These are phyloP conservation scores for Starmerella stigmatis DNA, from an alignment of 805 yeast species.

Conservation along the genomic window DNA sequence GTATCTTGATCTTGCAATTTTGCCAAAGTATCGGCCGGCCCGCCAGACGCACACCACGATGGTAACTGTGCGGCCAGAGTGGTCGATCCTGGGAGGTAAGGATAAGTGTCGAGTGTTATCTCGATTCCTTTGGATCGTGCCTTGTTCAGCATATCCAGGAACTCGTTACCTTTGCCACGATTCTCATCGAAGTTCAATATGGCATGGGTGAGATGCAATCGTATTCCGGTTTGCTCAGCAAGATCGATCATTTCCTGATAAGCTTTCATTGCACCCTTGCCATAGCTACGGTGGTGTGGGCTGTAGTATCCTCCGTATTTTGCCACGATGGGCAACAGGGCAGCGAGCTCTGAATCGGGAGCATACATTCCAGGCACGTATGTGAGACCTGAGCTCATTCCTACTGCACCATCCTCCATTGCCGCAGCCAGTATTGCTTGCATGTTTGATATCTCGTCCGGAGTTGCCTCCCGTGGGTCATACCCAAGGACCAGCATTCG, in stretches of 20 bases:
- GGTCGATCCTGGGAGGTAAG: constrained; percentile 19
- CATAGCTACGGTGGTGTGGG: constrained; percentile 22
- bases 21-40: constrained; percentile 5
- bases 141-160: constrained; percentile 9
- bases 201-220: constrained; percentile 18
- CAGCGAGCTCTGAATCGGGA: constrained; percentile 18
- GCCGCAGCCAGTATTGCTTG: constrained; percentile 11
- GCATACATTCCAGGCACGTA: constrained; percentile 22
- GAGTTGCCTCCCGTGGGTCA: constrained; percentile 18
- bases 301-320: constrained; percentile 15
- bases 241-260: constrained; percentile 19
- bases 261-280: constrained; percentile 18
- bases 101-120: constrained; percentile 15
- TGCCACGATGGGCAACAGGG: constrained; percentile 11
- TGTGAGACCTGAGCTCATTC: constrained; percentile 20
- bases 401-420: constrained; percentile 16
- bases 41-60: constrained; percentile 19
- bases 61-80: constrained; percentile 20
- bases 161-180: constrained; percentile 12
- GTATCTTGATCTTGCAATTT: constrained; percentile 1
- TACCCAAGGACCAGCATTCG: constrained; percentile 21
- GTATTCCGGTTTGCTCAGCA: constrained; percentile 12
- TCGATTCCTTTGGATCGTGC: constrained; percentile 12
- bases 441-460: constrained; percentile 12
- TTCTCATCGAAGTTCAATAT: constrained; percentile 18